phyloP scores from a whole-genome alignment of 306 rosid genomes.

The Vigna trinervia region DNA sequence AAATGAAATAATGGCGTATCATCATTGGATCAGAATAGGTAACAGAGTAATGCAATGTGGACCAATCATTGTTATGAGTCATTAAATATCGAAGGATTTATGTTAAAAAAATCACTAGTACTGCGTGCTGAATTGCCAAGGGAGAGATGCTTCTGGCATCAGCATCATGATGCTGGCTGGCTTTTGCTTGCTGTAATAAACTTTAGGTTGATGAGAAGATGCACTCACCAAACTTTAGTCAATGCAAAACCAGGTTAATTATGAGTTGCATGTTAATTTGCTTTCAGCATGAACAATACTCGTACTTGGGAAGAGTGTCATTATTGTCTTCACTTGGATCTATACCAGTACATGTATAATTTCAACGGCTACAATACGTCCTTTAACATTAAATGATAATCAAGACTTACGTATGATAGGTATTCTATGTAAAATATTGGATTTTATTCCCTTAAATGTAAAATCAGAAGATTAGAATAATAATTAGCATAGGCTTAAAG shows the following conservation, averaged over 20 bases:
- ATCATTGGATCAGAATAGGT: slow-evolving; percentile 8
- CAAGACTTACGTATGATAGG: neutral
- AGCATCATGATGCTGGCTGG: slow-evolving; percentile 25
- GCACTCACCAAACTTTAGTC: slow-evolving; percentile 4
- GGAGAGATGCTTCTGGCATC: slow-evolving; percentile 25
- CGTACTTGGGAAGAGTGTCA: neutral
- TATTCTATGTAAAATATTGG: neutral
- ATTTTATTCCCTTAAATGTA: neutral
- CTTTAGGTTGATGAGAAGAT: neutral
- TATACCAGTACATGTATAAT: neutral
- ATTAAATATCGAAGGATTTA: slow-evolving; percentile 5
- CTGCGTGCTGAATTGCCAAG: slow-evolving; percentile 33
- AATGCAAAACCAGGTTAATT: neutral
- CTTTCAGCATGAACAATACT: slow-evolving; percentile 14
- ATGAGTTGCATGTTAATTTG: slow-evolving; percentile 26
- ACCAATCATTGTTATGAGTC: slow-evolving; percentile 28
- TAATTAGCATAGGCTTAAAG: slow-evolving; percentile 16
- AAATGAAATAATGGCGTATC: neutral
- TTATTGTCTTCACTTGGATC: slow-evolving; percentile 10
- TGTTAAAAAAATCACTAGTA: neutral
- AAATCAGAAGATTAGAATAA: slow-evolving; percentile 35
- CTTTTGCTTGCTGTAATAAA: slow-evolving; percentile 9
- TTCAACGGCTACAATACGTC: neutral
- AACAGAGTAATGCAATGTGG: slow-evolving; percentile 27
- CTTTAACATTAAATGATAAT: neutral